These are phyloP conservation scores for Brassica juncea DNA, from an alignment of 345 rosid species.

Conservation along the genomic window DNA sequence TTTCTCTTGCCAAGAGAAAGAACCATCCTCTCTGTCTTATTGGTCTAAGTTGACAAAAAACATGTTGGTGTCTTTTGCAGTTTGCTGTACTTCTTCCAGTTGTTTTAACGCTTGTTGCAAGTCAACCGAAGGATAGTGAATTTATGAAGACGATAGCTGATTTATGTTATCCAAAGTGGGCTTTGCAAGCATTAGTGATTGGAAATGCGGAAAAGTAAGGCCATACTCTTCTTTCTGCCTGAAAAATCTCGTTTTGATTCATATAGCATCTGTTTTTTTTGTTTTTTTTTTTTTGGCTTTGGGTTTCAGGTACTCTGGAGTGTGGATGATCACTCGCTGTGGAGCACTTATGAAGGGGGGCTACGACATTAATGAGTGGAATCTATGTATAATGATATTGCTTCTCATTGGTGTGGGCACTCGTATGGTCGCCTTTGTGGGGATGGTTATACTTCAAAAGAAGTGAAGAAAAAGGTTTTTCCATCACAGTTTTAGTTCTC, in stretches of 20 bases:
- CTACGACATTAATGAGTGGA: conserved; percentile 62
- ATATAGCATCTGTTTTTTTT: not conserved
- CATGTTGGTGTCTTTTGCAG: conserved; percentile 46
- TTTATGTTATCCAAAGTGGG: conserved; percentile 90
- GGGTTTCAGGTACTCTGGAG: conserved; percentile 69
- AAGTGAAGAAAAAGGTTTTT: conserved; percentile 44
- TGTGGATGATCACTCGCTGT: conserved; percentile 89
- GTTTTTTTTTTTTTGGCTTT: not conserved
- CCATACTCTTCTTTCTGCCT: not conserved
- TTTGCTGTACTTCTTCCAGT: conserved; percentile 97
- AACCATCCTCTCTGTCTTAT: not conserved
- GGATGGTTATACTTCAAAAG: conserved; percentile 71
- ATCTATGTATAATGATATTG: conserved; percentile 57
- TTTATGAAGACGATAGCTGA: conserved; percentile 47
- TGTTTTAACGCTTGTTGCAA: conserved; percentile 88
- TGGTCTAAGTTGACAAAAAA: conserved; percentile 19
- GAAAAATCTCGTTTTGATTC: conserved; percentile 7
- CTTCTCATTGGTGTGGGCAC: conserved; percentile 51
- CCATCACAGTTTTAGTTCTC: not conserved
- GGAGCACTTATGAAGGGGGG: conserved; percentile 59
- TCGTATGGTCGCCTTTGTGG: conserved; percentile 59
- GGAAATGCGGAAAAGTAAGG: conserved; percentile 76
- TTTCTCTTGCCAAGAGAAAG: not conserved
- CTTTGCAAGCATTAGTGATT: conserved; percentile 77
- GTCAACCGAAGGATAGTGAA: conserved; percentile 43